Base-by-base conservation (phyloP, 2,329 filamentous ascomycete species). In the Eutypa lata region DNA sequence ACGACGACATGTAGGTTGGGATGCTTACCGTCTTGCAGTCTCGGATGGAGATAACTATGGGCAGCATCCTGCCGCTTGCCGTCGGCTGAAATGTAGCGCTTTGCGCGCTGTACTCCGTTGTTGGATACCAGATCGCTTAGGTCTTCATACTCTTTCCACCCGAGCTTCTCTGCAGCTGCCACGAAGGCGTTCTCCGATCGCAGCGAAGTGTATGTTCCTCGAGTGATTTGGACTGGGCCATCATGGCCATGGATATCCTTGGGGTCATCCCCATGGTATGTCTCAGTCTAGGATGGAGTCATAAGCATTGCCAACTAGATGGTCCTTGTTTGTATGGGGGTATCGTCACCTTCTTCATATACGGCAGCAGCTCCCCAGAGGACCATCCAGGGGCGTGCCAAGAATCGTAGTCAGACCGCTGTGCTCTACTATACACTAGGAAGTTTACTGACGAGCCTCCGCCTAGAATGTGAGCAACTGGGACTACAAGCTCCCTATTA, bases 321-420 rank as follows among this genome's bases (percentile, higher is more conserved):
- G 18, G 21, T n/a, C n/a, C n/a, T n/a, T n/a, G n/a, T n/a, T n/a
- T n/a, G n/a, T n/a, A n/a, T n/a, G n/a, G n/a, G n/a, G n/a, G n/a
- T n/a, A n/a, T n/a, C n/a, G n/a, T 43, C 59, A 77, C 61, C 67
- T 81, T 82, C 47, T 75, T 80, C 58, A 80, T 64, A 52, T 77
- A 74, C 0, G 78, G 76, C 7, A 78, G 51, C 65, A 83, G 70
- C 24, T 53, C 51, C 7, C 44, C 58, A 46, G 56, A 49, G 37
- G 52, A 50, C 58, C 58, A 43, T 48, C 58, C 49, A 55, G 55
- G 2, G 53, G 33, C 35, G 22, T 49, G 35, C 51, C 51, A 53
- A 2, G 51, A 38, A 45, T 53, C 51, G 21, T 58, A 61, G 48
- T 67, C 65, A 42, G 50, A 51, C 31, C 54, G 43, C 44, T 65